A percentile compares a stretch with the other conserved stretches of the same genome.
Conservation (phyloP, 345 rosid species). For the Lagerstroemia speciosa region DNA sequence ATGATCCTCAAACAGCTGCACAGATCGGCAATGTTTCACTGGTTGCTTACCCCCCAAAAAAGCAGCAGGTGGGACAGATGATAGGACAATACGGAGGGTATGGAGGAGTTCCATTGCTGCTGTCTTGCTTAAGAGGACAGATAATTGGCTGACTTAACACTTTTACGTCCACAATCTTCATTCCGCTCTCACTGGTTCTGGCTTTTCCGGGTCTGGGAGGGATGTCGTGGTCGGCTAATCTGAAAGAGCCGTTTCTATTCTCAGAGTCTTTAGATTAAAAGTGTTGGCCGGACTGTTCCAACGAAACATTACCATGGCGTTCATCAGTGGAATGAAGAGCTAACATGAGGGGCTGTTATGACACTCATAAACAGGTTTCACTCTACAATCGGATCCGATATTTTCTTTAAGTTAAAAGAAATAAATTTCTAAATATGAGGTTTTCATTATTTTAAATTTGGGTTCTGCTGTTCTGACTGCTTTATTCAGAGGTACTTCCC, state of each 20-base stretch:
- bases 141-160: slow-evolving; percentile 17
- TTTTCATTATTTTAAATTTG: background rate
- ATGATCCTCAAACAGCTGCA: slow-evolving; percentile 15
- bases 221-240: background rate
- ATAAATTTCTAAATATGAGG: background rate
- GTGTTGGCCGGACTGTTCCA: too few relatives aligned
- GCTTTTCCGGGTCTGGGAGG: background rate
- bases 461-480: background rate
- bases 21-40: background rate
- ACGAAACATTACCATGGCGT: too few relatives aligned
- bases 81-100: slow-evolving; percentile 22
- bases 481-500: background rate
- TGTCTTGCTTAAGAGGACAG: slow-evolving; percentile 38
- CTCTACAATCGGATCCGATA: too few relatives aligned
- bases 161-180: background rate
- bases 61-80: slow-evolving; percentile 17
- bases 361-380: too few relatives aligned
- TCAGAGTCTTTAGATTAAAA: background rate
- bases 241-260: background rate
- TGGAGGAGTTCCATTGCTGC: slow-evolving; percentile 25
- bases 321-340: too few relatives aligned
- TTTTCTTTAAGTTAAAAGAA: too few relatives aligned
- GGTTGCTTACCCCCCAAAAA: slow-evolving; percentile 13
- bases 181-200: background rate
- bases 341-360: too few relatives aligned